phyloP scores from a whole-genome alignment of 257 asterid genomes.

The Nicotiana undulata region DNA sequence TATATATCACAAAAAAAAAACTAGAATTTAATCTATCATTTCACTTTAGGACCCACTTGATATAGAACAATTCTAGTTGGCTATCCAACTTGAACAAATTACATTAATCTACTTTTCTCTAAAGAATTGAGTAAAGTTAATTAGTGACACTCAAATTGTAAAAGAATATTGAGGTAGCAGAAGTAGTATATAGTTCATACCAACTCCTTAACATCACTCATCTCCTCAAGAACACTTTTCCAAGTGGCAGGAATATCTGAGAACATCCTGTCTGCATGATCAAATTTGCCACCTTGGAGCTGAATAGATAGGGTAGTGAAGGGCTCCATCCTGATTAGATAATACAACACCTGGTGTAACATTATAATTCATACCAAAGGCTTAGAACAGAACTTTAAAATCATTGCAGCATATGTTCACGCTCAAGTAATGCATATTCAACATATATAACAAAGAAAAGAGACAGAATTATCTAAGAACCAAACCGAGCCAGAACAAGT shows the following conservation, averaged over 20 bases:
- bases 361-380: conserved; percentile 10
- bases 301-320: conserved; percentile 94
- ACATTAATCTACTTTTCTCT: neutral
- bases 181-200: conserved; percentile 31
- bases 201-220: conserved; percentile 98
- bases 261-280: conserved; percentile 99
- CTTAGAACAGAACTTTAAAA: neutral
- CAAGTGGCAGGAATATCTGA: conserved; percentile 87
- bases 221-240: conserved; percentile 96
- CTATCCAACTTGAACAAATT: conserved; percentile 1
- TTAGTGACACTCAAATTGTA: neutral
- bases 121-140: neutral
- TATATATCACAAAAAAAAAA: neutral
- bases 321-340: conserved; percentile 90
- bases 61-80: neutral
- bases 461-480: neutral
- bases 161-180: neutral
- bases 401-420: conserved; percentile 12
- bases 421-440: neutral
- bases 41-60: neutral
- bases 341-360: conserved; percentile 71
- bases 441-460: neutral
- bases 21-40: neutral
- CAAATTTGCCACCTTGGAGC: conserved; percentile 97
- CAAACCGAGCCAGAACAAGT: neutral